Base-by-base conservation (phyloP, 345 rosid genomes). In the Syzygium oleosum region DNA sequence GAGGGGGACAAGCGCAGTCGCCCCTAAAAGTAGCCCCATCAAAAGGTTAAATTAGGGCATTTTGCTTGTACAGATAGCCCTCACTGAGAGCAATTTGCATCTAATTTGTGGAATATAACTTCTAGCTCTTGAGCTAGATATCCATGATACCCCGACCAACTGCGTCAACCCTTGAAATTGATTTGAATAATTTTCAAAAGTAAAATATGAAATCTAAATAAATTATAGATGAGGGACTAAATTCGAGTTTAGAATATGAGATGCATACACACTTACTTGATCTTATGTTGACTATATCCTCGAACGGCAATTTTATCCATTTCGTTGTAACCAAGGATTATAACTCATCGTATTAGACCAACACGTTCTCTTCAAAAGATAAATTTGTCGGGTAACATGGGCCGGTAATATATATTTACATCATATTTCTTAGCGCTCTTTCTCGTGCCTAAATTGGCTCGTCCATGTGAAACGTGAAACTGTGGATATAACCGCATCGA, bases 21-120 rank as follows among this genome's bases (percentile, higher is more conserved):
- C 34, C 73, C 73, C 9, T 43, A 43, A 43, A 43, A 43, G 34
- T 0, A 61, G n/a, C 34, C 38, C 73, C 9, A n/a, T n/a, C n/a
- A n/a, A 61, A 13, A 4, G 7, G 0, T 61, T 61, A 61, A 61
- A 27, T 56, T 56, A 22, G 4, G 38, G 73, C 68, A 61, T 61
- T 61, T 61, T 8, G 68, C 73, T n/a, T 8, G 0, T 61, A 0
- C 4, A n/a, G 0, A 4, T 61, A 12, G 8, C n/a, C 6, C 19
- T 61, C 73, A n/a, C n/a, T 9, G 6, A n/a, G 9, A 61, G 73
- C 17, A 61, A 14, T 61, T n/a, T 61, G n/a, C 73, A 12, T 7
- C 0, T 4, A n/a, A 13, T 61, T n/a, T 8, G 8, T 61, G 9
- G 34, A 0, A 61, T 15, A 61, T n/a, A 13, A n/a, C 0, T 34